Evolutionary conservation across 1,139 yeast species (phyloP), one percentile per base, ranked within the genome.

Genomic region (Saccharomyces hybrid): DNA sequence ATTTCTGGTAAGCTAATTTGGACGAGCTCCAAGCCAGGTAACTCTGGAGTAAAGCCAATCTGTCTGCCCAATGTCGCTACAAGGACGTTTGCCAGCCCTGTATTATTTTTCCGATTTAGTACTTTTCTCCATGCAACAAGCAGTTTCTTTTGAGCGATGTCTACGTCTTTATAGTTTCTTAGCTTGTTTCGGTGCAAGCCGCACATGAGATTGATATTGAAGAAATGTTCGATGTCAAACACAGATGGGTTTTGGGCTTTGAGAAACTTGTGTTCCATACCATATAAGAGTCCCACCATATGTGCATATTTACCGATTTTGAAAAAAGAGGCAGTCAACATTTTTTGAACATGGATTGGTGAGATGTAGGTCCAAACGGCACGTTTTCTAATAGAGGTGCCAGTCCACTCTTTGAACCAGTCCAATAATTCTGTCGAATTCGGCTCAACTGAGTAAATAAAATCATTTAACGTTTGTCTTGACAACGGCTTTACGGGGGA

Each of bases 401-500:
- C 57, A 2, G 66, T 59, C 64, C 76, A 61, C 24, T 69, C 58
- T 27, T 65, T 60, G 38, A 70, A 62, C 56, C 72, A 64, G 11
- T 62, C 58, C 29, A 64, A 56, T 24, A 75, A 59, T 53, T 76
- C 78, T 6, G 70, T 74, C 3, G 64, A 60, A 3, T 67, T 58
- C 6, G 69, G 52, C 8, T 71, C 59, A 2, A 68, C 56, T 14
- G 66, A 58, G n/a, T 53, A 54, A 49, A 77, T 68, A 49, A 75
- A 67, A 21, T 67, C 64, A 12, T 61, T 63, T 32, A 77, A 63
- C 24, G 70, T 69, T 4, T 59, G 55, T 29, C 64, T 64, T 2
- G 76, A 66, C 28, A 78, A 75, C 2, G 71, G 64, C n/a, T 64
- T 66, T 50, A 74, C 73, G 9, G 72, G 70, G 1, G 57, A 58